phyloP scores from a whole-genome alignment of 2,329 filamentous ascomycete species.

The Coniochaeta pulveracea region DNA sequence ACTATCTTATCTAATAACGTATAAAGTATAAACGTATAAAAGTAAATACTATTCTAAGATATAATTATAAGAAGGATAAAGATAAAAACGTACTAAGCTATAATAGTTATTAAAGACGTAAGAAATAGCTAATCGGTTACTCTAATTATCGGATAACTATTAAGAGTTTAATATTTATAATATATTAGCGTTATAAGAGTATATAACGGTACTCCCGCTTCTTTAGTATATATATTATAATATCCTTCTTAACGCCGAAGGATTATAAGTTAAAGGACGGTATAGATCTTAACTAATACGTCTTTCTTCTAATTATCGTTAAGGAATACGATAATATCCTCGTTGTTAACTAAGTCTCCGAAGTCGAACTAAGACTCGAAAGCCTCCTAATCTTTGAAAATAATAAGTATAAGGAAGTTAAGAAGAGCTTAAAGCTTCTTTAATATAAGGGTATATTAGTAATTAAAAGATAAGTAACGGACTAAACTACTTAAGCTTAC shows the following conservation, averaged over 20 bases:
- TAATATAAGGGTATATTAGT: conserved; percentile 90
- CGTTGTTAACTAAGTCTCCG: conserved; percentile 76
- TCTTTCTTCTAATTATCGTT: conserved; percentile 68
- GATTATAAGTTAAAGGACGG: conserved; percentile 84
- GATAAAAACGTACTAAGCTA: no score
- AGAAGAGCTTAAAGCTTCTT: conserved; percentile 90
- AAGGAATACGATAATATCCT: conserved; percentile 66
- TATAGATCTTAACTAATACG: conserved; percentile 77
- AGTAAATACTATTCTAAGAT: no score
- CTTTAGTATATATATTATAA: conserved; percentile 82
- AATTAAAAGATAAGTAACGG: conserved; percentile 81
- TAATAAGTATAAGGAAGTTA: conserved; percentile 83
- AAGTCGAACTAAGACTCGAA: conserved; percentile 98
- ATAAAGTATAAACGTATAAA: no score
- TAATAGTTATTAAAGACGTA: no score
- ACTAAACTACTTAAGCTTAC: conserved; percentile 82
- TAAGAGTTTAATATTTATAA: no score
- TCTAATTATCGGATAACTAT: no score
- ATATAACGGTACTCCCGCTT: conserved; percentile 91
- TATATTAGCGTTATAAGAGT: conserved; percentile 93
- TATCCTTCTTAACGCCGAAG: conserved; percentile 85
- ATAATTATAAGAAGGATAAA: no score
- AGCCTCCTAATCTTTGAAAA: conserved; percentile 85
- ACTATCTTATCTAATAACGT: no score
- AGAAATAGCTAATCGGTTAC: no score